Evolutionary conservation across 176 grass and related monocot species (phyloP).

Genomic region (Tillandsia leiboldiana): DNA sequence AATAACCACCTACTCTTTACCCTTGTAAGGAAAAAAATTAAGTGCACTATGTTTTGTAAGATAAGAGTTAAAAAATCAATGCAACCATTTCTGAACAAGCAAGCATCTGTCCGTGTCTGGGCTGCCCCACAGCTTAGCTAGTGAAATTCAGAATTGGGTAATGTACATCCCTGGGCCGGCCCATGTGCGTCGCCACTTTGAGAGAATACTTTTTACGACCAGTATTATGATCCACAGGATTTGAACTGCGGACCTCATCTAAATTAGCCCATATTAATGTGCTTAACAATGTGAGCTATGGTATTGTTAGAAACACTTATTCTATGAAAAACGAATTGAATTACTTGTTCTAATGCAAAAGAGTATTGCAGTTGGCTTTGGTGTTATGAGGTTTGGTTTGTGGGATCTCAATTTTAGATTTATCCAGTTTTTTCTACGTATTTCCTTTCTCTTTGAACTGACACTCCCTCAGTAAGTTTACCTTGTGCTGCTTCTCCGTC

Average conservation of each 20-base stretch:
- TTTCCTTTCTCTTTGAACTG: too few relatives aligned
- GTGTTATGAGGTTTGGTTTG: too few relatives aligned
- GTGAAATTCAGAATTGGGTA: background rate
- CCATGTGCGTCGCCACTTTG: background rate
- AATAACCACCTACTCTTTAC: background rate
- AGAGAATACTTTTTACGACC: background rate
- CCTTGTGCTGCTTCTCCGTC: too few relatives aligned
- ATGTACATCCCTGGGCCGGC: background rate
- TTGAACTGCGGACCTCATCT: background rate
- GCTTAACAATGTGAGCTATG: background rate
- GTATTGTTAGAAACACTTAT: background rate
- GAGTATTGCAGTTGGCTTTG: too few relatives aligned
- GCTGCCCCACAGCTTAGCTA: background rate
- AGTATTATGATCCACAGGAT: background rate
- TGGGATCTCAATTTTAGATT: too few relatives aligned
- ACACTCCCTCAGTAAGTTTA: too few relatives aligned
- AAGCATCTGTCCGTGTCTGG: constrained; percentile 1
- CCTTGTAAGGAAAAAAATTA: constrained; percentile 8
- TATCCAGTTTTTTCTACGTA: too few relatives aligned
- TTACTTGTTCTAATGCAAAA: too few relatives aligned
- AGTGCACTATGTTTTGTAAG: too few relatives aligned
- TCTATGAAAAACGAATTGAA: background rate
- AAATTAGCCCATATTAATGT: background rate
- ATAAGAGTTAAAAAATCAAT: constrained; percentile 7
- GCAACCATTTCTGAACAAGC: constrained; percentile 11